These are phyloP conservation scores for Chrysoporthe deuterocubensis DNA, from an alignment of 2,329 filamentous ascomycete species.

Conservation along the genomic window DNA sequence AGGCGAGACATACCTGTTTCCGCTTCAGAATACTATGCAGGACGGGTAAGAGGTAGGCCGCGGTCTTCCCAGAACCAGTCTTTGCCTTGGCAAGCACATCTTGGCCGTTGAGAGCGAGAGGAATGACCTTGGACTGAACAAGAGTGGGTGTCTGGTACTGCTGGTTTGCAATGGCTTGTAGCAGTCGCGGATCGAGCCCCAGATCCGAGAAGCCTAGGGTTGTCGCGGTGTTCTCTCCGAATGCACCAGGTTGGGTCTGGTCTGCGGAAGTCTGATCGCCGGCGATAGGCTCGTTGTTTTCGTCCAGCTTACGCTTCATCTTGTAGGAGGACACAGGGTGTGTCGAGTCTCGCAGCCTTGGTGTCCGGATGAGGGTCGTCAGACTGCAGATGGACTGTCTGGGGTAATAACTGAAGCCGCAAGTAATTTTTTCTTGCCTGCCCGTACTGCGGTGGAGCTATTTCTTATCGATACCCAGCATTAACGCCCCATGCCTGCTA, in stretches of 20 bases:
- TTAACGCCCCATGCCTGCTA: not conserved
- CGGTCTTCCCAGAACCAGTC: slow-evolving; percentile 96
- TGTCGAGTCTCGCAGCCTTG: not conserved
- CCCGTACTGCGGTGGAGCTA: not conserved
- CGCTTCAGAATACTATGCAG: slow-evolving; percentile 80
- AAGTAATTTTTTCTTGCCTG: slow-evolving; percentile 9
- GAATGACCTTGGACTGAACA: slow-evolving; percentile 86
- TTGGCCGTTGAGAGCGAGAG: slow-evolving; percentile 81
- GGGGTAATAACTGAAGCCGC: not conserved
- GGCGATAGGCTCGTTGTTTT: slow-evolving; percentile 54
- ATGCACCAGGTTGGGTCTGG: slow-evolving; percentile 32
- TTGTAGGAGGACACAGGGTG: slow-evolving; percentile 6
- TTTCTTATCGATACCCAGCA: slow-evolving; percentile 3
- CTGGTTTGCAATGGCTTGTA: slow-evolving; percentile 84
- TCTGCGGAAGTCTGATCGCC: slow-evolving; percentile 38
- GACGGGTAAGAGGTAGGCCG: slow-evolving; percentile 92
- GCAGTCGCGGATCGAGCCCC: slow-evolving; percentile 79
- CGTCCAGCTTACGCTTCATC: slow-evolving; percentile 67
- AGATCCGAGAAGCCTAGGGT: slow-evolving; percentile 70
- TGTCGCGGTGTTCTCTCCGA: slow-evolving; percentile 33
- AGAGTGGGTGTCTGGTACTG: slow-evolving; percentile 86
- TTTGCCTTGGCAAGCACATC: slow-evolving; percentile 92
- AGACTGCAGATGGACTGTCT: slow-evolving; percentile 2
- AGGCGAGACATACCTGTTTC: slow-evolving; percentile 60
- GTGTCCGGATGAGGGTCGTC: slow-evolving; percentile 13